Evolutionary conservation across 2,329 filamentous ascomycete species (phyloP), one percentile per base, ranked within the genome.

Genomic region (Grosmannia serpens): DNA sequence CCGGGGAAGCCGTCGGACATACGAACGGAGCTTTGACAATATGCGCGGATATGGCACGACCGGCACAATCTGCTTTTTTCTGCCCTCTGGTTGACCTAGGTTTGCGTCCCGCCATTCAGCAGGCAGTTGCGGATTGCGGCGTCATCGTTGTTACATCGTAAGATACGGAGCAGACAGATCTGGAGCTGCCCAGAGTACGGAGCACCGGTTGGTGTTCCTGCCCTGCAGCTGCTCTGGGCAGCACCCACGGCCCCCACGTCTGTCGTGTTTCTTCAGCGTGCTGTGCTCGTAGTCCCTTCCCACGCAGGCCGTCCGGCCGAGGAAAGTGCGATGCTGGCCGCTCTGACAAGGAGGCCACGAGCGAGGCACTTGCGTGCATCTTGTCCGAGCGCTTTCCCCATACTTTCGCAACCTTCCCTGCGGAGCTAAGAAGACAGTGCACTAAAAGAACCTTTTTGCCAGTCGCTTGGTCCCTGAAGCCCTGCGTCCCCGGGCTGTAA

Each of bases 21-120:
- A 62, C 61, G 61, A 62, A 60, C 61, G 61, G 61, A 62, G 61
- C 56, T 61, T 61, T 51, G 54, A 22, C 41, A 29, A 58, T 44
- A 17, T 52, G 53, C 33, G 50, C 51, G 52, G 55, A 44, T 57
- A 54, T 56, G 52, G 50, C 4, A 38, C 55, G 50, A 49, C 58
- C 50, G 53, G 55, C 47, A 41, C 15, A 8, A 31, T 24, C 27
- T 9, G 27, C 44, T 33, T 56, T 3, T 26, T 27, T 46, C 27
- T 50, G 15, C 8, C 2, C 47, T 33, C 26, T 2, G 15, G 47
- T n/a, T n/a, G n/a, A n/a, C n/a, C n/a, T n/a, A n/a, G n/a, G n/a
- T n/a, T n/a, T n/a, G 17, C 11, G 29, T 20, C 11, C 15, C 8
- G 29, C 17, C 27, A 29, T 51, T 51, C 49, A 31, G 49, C 7